phyloP scores from a whole-genome alignment of 2,329 filamentous ascomycete genomes.

The Tetracladium maxilliforme region DNA sequence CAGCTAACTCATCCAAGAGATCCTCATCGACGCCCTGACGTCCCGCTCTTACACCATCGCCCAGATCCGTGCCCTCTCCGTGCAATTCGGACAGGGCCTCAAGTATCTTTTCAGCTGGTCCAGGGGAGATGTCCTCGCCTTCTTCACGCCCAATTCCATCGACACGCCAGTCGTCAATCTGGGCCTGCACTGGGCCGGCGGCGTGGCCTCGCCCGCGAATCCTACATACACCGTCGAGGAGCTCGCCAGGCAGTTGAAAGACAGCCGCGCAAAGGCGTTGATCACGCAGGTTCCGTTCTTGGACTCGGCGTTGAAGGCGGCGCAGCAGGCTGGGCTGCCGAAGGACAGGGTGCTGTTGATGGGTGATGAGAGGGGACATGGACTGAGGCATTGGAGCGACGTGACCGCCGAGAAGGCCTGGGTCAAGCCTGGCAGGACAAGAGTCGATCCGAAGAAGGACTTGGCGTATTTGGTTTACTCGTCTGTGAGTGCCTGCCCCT shows the following conservation, averaged over 20 bases:
- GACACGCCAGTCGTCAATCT: slow-evolving; percentile 67
- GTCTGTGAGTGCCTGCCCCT: not conserved
- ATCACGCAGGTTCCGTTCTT: slow-evolving; percentile 60
- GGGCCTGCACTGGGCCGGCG: slow-evolving; percentile 73
- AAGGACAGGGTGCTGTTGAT: slow-evolving; percentile 62
- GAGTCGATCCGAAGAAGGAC: slow-evolving; percentile 54
- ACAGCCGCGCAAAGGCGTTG: slow-evolving; percentile 60
- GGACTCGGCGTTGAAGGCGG: slow-evolving; percentile 50
- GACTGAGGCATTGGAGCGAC: slow-evolving; percentile 53
- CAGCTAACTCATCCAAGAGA: slow-evolving; percentile 32
- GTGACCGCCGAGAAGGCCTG: slow-evolving; percentile 51
- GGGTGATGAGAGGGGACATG: slow-evolving; percentile 50
- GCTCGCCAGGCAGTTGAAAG: slow-evolving; percentile 69
- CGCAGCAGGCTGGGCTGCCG: slow-evolving; percentile 52
- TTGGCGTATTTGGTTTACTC: slow-evolving; percentile 69
- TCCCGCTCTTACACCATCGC: slow-evolving; percentile 54
- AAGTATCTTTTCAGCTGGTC: slow-evolving; percentile 62
- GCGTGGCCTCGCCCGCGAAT: slow-evolving; percentile 72
- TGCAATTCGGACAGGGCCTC: slow-evolving; percentile 70
- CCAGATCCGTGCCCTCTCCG: slow-evolving; percentile 47
- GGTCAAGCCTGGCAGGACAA: slow-evolving; percentile 41
- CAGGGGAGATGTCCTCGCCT: slow-evolving; percentile 67
- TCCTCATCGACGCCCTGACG: slow-evolving; percentile 65
- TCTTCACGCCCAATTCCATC: slow-evolving; percentile 78
- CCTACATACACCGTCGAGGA: slow-evolving; percentile 76